A percentile compares a stretch with the other conserved stretches of the same genome.
phyloP scores from a whole-genome alignment of 2,329 filamentous ascomycete species.

The Talaromyces sp. region DNA sequence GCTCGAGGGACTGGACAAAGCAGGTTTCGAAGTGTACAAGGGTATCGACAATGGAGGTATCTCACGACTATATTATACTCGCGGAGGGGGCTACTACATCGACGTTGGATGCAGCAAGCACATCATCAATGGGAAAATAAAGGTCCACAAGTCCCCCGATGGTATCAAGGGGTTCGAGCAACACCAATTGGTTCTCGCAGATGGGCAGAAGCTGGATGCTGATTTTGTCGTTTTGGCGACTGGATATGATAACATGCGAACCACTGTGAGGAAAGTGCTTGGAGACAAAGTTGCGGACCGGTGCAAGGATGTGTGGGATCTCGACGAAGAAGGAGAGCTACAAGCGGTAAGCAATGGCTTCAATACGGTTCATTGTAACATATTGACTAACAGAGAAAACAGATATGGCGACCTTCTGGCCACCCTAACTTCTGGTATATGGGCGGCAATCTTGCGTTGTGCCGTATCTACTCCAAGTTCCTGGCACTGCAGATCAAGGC shows the following conservation, averaged over 20 bases:
- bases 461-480: constrained; percentile 53
- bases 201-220: constrained; percentile 51
- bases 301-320: constrained; percentile 55
- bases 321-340: constrained; percentile 52
- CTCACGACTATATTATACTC: constrained; percentile 39
- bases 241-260: constrained; percentile 63
- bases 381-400: neutral
- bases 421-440: constrained; percentile 63
- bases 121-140: constrained; percentile 55
- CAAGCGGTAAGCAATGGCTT: constrained; percentile 29
- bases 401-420: constrained; percentile 52
- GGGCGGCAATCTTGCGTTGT: constrained; percentile 59
- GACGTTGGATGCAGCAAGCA: constrained; percentile 51
- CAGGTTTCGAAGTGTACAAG: constrained; percentile 41
- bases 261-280: constrained; percentile 55
- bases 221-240: constrained; percentile 61
- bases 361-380: neutral
- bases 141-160: constrained; percentile 51
- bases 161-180: constrained; percentile 49
- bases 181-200: constrained; percentile 43
- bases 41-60: constrained; percentile 38
- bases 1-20: constrained; percentile 41
- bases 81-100: constrained; percentile 55
- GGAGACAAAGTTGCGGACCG: constrained; percentile 56
- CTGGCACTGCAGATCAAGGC: constrained; percentile 48